Conservation (phyloP, 345 rosid genomes). For the Xanthoceras sorbifolium region DNA sequence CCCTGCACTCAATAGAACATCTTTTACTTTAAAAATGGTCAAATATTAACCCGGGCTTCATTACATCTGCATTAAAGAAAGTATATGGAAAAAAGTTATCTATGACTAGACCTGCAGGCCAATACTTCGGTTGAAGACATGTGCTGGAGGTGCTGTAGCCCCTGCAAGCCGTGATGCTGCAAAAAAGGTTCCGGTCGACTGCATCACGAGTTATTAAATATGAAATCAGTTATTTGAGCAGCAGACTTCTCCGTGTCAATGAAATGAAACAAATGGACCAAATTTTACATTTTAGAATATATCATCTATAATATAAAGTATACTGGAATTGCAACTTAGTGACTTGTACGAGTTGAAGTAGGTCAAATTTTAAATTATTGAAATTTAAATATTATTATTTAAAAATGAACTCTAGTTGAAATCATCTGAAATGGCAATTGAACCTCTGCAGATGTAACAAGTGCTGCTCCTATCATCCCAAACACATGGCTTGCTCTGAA, state of each 20-base stretch:
- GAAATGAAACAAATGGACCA: neutral
- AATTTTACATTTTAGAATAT: neutral
- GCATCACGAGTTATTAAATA: slow-evolving; percentile 27
- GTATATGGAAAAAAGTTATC: slow-evolving; percentile 5
- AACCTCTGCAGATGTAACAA: slow-evolving; percentile 95
- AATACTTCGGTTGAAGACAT: slow-evolving; percentile 80
- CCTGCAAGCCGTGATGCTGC: slow-evolving; percentile 93
- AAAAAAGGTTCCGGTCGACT: slow-evolving; percentile 82
- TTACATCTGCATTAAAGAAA: neutral
- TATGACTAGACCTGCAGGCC: slow-evolving; percentile 72
- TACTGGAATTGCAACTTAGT: neutral
- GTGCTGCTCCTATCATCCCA: slow-evolving; percentile 93
- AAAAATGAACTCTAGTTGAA: neutral
- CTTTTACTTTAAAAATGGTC: neutral
- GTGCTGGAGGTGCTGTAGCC: slow-evolving; percentile 95
- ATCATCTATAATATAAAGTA: neutral
- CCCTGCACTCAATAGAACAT: slow-evolving; percentile 49
- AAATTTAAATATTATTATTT: slow-evolving; percentile 10
- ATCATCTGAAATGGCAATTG: slow-evolving; percentile 6
- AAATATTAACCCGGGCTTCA: neutral
- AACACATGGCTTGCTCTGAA: slow-evolving; percentile 94
- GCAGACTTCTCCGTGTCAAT: slow-evolving; percentile 11
- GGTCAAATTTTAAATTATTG: slow-evolving; percentile 2
- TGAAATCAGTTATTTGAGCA: slow-evolving; percentile 8
- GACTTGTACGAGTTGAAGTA: neutral